Percentiles rank a stretch among this genome's conserved stretches.
Evolutionary conservation across 116 monocot genomes (phyloP).

Genomic region (Zostera marina): DNA sequence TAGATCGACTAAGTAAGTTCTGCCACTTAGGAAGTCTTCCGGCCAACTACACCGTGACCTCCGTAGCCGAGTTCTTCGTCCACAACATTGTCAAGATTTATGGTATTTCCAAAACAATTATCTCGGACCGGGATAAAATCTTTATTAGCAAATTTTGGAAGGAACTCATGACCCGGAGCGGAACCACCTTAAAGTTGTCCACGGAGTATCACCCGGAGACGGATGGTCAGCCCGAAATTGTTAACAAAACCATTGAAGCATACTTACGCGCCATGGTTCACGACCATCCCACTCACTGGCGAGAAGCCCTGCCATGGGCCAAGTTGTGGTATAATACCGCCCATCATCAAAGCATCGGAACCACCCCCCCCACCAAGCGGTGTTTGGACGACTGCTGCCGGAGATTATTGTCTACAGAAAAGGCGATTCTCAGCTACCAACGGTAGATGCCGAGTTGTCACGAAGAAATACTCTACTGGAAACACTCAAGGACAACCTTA

Average conservation of each 20-base stretch:
- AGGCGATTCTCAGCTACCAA: background rate
- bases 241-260: constrained; percentile 3
- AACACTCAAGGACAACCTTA: background rate
- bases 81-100: too few relatives aligned
- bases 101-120: too few relatives aligned
- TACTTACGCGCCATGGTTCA: too few relatives aligned
- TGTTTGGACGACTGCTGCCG: background rate
- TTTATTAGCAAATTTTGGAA: too few relatives aligned
- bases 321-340: background rate
- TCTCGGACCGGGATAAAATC: too few relatives aligned
- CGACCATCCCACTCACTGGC: too few relatives aligned
- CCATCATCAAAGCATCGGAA: background rate
- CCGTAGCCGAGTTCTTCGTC: background rate
- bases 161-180: background rate
- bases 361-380: constrained; percentile 1
- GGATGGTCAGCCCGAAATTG: background rate
- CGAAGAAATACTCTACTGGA: background rate
- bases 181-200: constrained; percentile 1
- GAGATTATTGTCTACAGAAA: background rate
- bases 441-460: background rate
- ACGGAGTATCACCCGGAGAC: constrained; percentile 7
- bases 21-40: background rate
- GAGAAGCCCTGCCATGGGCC: too few relatives aligned
- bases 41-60: background rate
- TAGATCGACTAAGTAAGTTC: too few relatives aligned